Conservation (phyloP, 192 early-diverging fungal genomes). For the Blastocladiella britannica region DNA sequence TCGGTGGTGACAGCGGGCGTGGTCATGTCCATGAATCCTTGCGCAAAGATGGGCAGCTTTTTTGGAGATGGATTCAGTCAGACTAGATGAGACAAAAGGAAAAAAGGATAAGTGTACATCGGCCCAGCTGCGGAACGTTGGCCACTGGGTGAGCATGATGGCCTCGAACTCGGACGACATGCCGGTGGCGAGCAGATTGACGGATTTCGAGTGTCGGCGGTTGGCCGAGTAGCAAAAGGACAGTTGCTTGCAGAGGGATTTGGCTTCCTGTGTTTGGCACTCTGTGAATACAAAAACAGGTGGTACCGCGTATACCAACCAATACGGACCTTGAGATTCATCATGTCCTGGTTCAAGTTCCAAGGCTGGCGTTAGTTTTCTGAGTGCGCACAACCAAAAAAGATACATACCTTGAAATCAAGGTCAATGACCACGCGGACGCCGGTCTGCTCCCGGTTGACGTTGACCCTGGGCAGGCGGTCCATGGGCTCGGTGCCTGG, state of each 20-base stretch:
- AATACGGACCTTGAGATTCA: constrained; percentile 21
- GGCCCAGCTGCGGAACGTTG: constrained; percentile 31
- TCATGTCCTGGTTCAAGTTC: background rate
- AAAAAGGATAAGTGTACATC: too few relatives aligned
- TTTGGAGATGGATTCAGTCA: constrained; percentile 8
- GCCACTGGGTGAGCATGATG: constrained; percentile 18
- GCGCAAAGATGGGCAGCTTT: constrained; percentile 12
- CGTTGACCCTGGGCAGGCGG: too few relatives aligned
- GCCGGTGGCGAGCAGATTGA: constrained; percentile 36
- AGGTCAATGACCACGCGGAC: constrained; percentile 57
- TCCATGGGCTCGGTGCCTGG: background rate
- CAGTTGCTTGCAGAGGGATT: constrained; percentile 49
- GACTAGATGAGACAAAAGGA: too few relatives aligned
- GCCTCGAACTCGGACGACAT: constrained; percentile 26
- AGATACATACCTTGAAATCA: constrained; percentile 32
- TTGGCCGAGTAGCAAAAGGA: constrained; percentile 54
- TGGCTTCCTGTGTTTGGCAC: too few relatives aligned
- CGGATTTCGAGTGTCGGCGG: constrained; percentile 21
- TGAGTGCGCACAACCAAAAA: background rate
- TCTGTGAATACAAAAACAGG: too few relatives aligned
- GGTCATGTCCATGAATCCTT: constrained; percentile 3
- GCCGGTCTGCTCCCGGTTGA: constrained; percentile 4
- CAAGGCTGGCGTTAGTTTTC: background rate
- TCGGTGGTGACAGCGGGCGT: background rate
- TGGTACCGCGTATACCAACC: too few relatives aligned